These are phyloP conservation scores for Blastocystis sp. DNA, from an alignment of 352 stramenopile genomes.

Conservation along the genomic window DNA sequence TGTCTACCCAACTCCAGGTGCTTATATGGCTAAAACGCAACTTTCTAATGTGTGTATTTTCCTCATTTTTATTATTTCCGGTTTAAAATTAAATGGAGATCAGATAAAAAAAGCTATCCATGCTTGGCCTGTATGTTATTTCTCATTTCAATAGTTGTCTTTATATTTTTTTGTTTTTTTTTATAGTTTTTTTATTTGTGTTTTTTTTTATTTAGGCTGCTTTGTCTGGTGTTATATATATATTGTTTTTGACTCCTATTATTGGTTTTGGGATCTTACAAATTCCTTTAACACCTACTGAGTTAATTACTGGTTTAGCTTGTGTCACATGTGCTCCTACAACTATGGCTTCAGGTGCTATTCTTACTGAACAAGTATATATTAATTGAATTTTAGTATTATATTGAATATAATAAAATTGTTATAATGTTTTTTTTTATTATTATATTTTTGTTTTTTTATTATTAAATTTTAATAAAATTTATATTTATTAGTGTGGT, in stretches of 20 bases:
- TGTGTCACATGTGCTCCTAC: constrained; percentile 25
- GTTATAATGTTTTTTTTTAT: too few species aligned
- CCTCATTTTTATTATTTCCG: constrained; percentile 36
- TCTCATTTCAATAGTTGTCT: too few species aligned
- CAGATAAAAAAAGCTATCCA: constrained; percentile 26
- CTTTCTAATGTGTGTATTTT: constrained; percentile 29
- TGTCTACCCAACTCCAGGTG: constrained; percentile 20
- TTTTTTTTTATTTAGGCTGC: background rate
- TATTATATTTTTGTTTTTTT: constrained; percentile 16
- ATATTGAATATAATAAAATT: too few species aligned
- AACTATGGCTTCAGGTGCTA: constrained; percentile 21
- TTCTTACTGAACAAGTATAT: constrained; percentile 17
- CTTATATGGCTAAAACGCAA: background rate
- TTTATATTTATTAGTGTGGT: constrained; percentile 23
- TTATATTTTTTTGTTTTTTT: background rate
- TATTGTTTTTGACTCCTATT: constrained; percentile 23
- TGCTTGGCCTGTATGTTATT: constrained; percentile 12
- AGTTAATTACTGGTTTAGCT: constrained; percentile 23
- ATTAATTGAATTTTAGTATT: background rate
- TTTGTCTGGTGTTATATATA: constrained; percentile 3
- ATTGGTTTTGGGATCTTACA: constrained; percentile 12
- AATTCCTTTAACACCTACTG: constrained; percentile 2
- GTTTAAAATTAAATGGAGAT: constrained; percentile 15
- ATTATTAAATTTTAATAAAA: background rate
- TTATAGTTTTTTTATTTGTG: constrained; percentile 29